Conservation (phyloP, 2,329 filamentous ascomycete species). For the Colletotrichum karsti region DNA sequence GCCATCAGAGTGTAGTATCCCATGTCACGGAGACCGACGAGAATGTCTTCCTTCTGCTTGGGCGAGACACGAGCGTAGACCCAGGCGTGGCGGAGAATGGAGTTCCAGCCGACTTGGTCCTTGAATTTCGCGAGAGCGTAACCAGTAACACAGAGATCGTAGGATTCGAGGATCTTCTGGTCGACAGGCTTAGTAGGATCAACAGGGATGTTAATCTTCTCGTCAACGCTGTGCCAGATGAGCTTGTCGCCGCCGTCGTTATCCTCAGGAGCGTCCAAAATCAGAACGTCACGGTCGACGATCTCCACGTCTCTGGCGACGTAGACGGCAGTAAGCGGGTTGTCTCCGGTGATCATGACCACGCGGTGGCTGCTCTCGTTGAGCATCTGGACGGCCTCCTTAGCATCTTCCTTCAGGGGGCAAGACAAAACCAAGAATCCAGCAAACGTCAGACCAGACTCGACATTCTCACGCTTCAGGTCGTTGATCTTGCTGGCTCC, state of each 20-base stretch:
- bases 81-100: slow-evolving; percentile 90
- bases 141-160: slow-evolving; percentile 95
- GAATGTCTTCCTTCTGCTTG: slow-evolving; percentile 98
- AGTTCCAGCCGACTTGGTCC: slow-evolving; percentile 77
- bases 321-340: slow-evolving; percentile 94
- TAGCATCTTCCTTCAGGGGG: slow-evolving; percentile 94
- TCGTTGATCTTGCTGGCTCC: slow-evolving; percentile 89
- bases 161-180: slow-evolving; percentile 79
- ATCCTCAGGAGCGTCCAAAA: slow-evolving; percentile 93
- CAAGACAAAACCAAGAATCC: slow-evolving; percentile 96
- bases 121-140: slow-evolving; percentile 93
- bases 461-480: slow-evolving; percentile 91
- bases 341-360: slow-evolving; percentile 99
- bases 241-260: slow-evolving; percentile 82
- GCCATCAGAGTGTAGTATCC: slow-evolving; percentile 99
- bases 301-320: slow-evolving; percentile 97
- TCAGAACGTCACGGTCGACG: slow-evolving; percentile 93
- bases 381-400: slow-evolving; percentile 93
- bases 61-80: slow-evolving; percentile 98
- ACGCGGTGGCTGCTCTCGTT: slow-evolving; percentile 99
- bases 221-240: slow-evolving; percentile 95
- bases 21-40: slow-evolving; percentile 94
- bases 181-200: slow-evolving; percentile 86
- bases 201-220: slow-evolving; percentile 85
- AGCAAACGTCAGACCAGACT: slow-evolving; percentile 85